Conservation (phyloP, 2,329 filamentous ascomycete genomes). For the Claviceps paspali region DNA sequence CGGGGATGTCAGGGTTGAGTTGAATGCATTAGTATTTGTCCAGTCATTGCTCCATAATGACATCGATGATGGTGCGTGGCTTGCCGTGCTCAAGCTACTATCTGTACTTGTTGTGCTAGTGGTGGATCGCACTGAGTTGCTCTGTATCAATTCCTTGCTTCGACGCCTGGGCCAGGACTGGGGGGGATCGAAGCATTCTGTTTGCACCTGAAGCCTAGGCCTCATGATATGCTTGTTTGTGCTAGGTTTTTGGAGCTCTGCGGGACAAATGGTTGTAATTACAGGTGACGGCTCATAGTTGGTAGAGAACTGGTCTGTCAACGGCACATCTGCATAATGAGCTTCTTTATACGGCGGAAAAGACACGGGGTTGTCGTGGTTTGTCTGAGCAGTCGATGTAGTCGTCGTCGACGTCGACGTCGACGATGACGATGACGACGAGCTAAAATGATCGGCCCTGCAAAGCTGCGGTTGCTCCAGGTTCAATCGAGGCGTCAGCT, state of each 20-base stretch:
- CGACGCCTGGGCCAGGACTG: too few species aligned
- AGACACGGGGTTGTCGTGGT: constrained; percentile 1
- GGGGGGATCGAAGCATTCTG: constrained; percentile 17
- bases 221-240: constrained; percentile 10
- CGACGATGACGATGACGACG: background rate
- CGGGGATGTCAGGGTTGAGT: too few species aligned
- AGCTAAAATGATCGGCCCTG: background rate
- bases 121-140: constrained; percentile 32
- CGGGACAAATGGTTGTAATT: constrained; percentile 12
- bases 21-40: too few species aligned
- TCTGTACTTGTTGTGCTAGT: constrained; percentile 24
- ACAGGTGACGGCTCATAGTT: too few species aligned
- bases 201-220: constrained; percentile 25
- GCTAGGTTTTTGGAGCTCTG: constrained; percentile 11
- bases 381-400: background rate
- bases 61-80: constrained; percentile 34
- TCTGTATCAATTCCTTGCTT: constrained; percentile 29
- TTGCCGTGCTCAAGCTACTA: constrained; percentile 21
- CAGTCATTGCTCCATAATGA: constrained; percentile 24
- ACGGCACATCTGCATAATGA: too few species aligned
- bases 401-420: too few species aligned
- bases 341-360: too few species aligned
- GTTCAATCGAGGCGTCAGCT: too few species aligned
- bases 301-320: too few species aligned
- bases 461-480: constrained; percentile 13